Base-by-base conservation (phyloP, 1,284 basidiomycete genomes). In the Xerocomus nothofagi region DNA sequence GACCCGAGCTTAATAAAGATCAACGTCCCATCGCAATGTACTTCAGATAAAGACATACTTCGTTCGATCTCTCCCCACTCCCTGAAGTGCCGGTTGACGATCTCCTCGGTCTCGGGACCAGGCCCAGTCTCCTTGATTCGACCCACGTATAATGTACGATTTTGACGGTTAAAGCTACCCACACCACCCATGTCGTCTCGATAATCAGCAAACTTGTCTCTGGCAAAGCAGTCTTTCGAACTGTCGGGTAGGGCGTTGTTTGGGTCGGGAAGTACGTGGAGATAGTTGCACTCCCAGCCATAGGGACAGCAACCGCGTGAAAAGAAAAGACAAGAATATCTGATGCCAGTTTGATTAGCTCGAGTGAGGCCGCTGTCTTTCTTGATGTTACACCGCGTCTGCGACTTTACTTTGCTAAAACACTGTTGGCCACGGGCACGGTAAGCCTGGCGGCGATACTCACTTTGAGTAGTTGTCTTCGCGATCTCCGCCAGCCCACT, bases 171-270 rank as follows among this genome's bases (percentile, higher is more conserved):
- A 73, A 99, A 98, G 48, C 91, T 93, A 18, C 96, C 96, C 21
- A 98, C 96, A 69, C 96, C 96, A 59, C 96, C 97, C 96, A 99
- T 99, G 71, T 99, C 97, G 68, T 99, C 96, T 57, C 96, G 79
- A 73, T 98, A 99, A 69, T 95, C 93, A 1, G 94, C 79, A 70
- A 98, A 97, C 73, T 98, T 98, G 74, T 98, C 94, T 47, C 96
- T 79, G 0, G 93, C 94, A 66, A 99, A 99, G 68, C 93, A 94
- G 70, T 99, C 96, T 66, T 94, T 90, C 5, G 93, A 93, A 40
- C 88, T 87, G 70, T 98, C 95, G 0, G 93, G 91, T 7, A 95
- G 74, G 21, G 82, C 77, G 50, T 77, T 73, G 45, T 75, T 66
- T 0, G 86, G 81, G 50, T 91, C 82, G 0, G 93, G 94, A 21